Percentiles rank a stretch among this genome's conserved stretches.
phyloP scores from a whole-genome alignment of 108 stramenopile genomes.

The Conticribra weissflogii region DNA sequence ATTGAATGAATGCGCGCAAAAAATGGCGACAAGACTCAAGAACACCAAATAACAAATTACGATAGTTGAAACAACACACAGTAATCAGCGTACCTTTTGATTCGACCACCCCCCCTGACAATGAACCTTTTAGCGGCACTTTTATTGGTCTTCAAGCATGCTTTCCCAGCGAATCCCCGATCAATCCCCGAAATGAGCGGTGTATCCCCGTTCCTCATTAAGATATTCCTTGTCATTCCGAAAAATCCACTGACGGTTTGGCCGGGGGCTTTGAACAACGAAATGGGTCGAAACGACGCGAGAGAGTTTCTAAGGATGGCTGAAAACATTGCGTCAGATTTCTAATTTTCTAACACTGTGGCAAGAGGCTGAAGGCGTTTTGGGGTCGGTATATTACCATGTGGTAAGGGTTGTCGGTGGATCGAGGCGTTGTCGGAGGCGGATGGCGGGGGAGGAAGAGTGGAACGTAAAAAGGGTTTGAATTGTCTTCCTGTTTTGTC shows the following conservation, averaged over 20 bases:
- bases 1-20: background rate
- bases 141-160: slow-evolving; percentile 70
- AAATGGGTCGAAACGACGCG: background rate
- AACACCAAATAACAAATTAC: background rate
- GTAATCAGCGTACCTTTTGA: slow-evolving; percentile 65
- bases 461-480: too few species aligned
- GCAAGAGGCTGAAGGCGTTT: too few species aligned
- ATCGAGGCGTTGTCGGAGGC: too few species aligned
- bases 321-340: background rate
- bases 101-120: slow-evolving; percentile 70
- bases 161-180: slow-evolving; percentile 54
- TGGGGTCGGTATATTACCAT: too few species aligned
- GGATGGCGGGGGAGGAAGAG: too few species aligned
- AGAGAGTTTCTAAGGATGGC: background rate
- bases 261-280: background rate
- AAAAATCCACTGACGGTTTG: background rate
- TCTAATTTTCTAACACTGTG: too few species aligned
- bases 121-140: slow-evolving; percentile 76
- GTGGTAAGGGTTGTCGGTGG: too few species aligned
- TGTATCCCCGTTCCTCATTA: background rate
- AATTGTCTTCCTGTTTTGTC: too few species aligned
- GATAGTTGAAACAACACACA: slow-evolving; percentile 3
- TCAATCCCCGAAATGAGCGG: slow-evolving; percentile 13
- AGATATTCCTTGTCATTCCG: background rate
- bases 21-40: background rate